Evolutionary conservation across 2,329 filamentous ascomycete genomes (phyloP).

Genomic region (Beauveria asiatica): DNA sequence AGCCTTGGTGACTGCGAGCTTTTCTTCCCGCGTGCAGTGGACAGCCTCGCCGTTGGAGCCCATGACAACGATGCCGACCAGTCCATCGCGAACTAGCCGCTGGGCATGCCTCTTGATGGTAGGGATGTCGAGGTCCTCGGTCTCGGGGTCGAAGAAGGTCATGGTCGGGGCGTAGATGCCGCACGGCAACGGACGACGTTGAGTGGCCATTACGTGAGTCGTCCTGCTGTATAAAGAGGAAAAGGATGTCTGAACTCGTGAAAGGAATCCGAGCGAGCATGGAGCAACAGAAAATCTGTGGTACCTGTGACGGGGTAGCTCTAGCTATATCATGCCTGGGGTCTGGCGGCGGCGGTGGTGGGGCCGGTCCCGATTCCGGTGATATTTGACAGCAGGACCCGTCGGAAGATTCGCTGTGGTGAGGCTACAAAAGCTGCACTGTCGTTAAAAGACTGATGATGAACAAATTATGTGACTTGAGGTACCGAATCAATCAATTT

Average conservation of each 20-base stretch:
- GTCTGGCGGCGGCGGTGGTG: background rate
- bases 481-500: no score
- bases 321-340: background rate
- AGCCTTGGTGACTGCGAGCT: slow-evolving; percentile 63
- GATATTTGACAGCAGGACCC: background rate
- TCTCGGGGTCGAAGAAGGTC: slow-evolving; percentile 80
- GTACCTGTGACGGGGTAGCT: background rate
- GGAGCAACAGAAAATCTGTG: background rate
- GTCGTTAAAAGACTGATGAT: no score
- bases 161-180: slow-evolving; percentile 85
- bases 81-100: slow-evolving; percentile 66
- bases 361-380: slow-evolving; percentile 2
- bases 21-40: slow-evolving; percentile 73
- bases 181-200: slow-evolving; percentile 54
- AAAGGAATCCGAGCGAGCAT: background rate
- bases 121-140: slow-evolving; percentile 75
- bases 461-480: no score
- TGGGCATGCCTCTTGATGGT: slow-evolving; percentile 73
- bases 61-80: slow-evolving; percentile 77
- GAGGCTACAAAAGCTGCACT: no score
- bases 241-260: background rate
- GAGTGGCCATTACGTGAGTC: slow-evolving; percentile 20
- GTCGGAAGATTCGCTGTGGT: background rate
- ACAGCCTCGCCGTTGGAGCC: slow-evolving; percentile 87
- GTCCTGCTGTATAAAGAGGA: background rate